phyloP scores from a whole-genome alignment of 257 asterid genomes.

The Solanum virginianum region DNA sequence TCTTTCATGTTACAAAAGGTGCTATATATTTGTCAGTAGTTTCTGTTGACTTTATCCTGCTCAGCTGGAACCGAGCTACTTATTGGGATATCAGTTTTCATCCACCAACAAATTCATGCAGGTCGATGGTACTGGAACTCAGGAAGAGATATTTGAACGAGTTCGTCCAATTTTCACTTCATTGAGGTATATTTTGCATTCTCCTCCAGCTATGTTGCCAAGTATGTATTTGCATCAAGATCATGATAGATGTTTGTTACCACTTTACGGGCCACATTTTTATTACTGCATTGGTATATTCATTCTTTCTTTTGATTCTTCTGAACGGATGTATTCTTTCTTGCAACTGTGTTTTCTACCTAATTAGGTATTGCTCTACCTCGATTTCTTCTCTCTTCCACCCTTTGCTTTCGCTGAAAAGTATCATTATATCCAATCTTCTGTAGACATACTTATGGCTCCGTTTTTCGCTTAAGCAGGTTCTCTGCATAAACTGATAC shows the following conservation, averaged over 20 bases:
- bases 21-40: background rate
- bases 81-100: background rate
- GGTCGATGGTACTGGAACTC: slow-evolving; percentile 85
- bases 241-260: background rate
- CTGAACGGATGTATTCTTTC: background rate
- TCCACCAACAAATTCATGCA: slow-evolving; percentile 14
- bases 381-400: background rate
- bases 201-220: background rate
- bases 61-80: background rate
- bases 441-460: background rate
- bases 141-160: slow-evolving; percentile 74
- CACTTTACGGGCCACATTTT: background rate
- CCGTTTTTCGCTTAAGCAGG: background rate
- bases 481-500: background rate
- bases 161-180: slow-evolving; percentile 56
- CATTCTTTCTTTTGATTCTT: background rate
- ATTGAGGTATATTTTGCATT: slow-evolving; percentile 26
- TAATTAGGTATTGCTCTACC: background rate
- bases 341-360: background rate
- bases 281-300: background rate
- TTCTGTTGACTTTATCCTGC: background rate
- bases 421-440: background rate
- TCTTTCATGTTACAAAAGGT: background rate
- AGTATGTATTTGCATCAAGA: background rate
- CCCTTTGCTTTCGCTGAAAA: background rate